A percentile compares a stretch with the other conserved stretches of the same genome.
These are phyloP conservation scores for Cardamine occulta DNA, from an alignment of 345 rosid species.

Conservation along the genomic window DNA sequence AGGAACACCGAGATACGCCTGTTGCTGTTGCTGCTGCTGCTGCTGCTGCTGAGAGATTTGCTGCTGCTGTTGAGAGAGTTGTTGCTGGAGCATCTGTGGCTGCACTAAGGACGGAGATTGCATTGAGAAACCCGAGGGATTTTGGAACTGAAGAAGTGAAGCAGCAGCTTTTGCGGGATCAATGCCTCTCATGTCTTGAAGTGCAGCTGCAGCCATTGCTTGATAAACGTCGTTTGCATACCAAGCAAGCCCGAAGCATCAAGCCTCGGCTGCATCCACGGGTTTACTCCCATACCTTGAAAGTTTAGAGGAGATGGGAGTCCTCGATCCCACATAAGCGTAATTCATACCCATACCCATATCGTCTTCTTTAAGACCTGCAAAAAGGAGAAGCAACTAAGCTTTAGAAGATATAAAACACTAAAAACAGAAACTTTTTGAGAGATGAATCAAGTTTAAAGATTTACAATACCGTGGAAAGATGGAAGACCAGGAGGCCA, in stretches of 20 bases:
- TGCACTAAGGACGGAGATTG: constrained; percentile 61
- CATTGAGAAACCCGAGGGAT: constrained; percentile 59
- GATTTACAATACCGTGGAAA: constrained; percentile 60
- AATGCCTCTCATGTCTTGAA: constrained; percentile 79
- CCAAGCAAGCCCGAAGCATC: constrained; percentile 76
- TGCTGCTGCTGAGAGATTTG: too few species aligned
- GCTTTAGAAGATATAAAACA: constrained; percentile 5
- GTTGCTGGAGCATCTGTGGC: constrained; percentile 68
- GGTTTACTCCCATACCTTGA: constrained; percentile 76
- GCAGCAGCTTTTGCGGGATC: constrained; percentile 68
- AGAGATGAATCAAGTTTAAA: neutral
- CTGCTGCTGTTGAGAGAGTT: constrained; percentile 51
- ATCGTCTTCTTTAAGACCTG: constrained; percentile 81
- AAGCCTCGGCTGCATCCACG: constrained; percentile 94
- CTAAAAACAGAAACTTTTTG: neutral
- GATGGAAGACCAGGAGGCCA: constrained; percentile 92
- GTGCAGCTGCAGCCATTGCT: constrained; percentile 91
- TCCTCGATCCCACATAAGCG: constrained; percentile 83
- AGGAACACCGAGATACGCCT: constrained; percentile 36
- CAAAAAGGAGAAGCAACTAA: neutral
- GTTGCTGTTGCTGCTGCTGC: constrained; percentile 42
- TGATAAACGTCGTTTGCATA: constrained; percentile 85
- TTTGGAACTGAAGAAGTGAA: constrained; percentile 69
- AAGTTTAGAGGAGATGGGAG: constrained; percentile 66
- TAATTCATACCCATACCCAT: constrained; percentile 72